Base-by-base conservation (phyloP, 352 stramenopile species). In the Pythium aristosporum region DNA sequence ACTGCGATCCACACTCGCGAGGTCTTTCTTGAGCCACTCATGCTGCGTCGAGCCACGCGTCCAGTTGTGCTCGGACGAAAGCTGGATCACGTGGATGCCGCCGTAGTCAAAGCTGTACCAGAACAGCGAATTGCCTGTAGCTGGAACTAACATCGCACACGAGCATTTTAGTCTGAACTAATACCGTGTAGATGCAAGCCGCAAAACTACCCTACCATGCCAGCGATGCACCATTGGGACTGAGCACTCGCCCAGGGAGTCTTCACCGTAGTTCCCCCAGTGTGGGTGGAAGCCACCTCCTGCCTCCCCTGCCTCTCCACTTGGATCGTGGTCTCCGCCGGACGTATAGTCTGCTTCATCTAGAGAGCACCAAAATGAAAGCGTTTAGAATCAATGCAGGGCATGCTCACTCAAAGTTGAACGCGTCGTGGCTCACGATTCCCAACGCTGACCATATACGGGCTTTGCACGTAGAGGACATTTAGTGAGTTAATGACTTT, bases 71-170 rank as follows among this genome's bases (percentile, higher is more conserved):
- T 98, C 94, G 4, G 77, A 90, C 2, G 81, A 94, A 48, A 98
- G 81, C 67, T 97, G 85, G 52, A 97, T 85, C 7, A 96, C 94
- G 56, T 97, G 89, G 28, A 98, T 71, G 12, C 80, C 82, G 2
- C 68, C 79, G 57, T 96, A 94, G 53, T 96, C 69, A 60, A 96
- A 98, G n/a, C 84, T 96, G 73, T 97, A 91, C 87, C 89, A 94
- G 61, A 88, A 93, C 56, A 92, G 74, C 53, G 69, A 79, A 21
- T 88, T 84, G 10, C 83, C 83, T 15, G 70, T 92, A 6, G 77
- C 72, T 5, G 83, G 83, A 28, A 65, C 82, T 92, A 15, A 43
- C 30, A 63, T 43, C 28, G 4, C 11, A 23, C 51, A 16, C 1
- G 23, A n/a, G 28, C 28, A 21, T 48, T 25, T 16, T 10, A 42